Base-by-base conservation (phyloP, 139 green algal species). In the Prasinococcaceae sp. region DNA sequence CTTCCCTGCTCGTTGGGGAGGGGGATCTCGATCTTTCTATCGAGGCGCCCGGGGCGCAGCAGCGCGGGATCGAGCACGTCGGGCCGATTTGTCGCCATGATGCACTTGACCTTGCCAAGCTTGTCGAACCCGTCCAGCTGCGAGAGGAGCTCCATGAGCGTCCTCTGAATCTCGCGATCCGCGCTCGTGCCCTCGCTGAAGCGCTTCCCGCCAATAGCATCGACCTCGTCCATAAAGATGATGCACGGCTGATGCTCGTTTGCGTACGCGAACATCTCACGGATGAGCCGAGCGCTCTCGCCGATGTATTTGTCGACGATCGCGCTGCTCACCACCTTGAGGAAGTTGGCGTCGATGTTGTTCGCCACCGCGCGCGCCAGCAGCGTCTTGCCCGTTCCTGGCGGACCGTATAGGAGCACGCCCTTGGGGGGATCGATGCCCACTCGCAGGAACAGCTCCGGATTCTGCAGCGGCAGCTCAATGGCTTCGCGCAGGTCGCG, bases 221-320 rank as follows among this genome's bases (percentile, higher is more conserved):
- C 92, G 42, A 99, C 90, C 59, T 76, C 68, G 39, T 76, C 68
- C 68, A 76, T 76, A 30, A 76, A 76, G 53, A 76, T 76, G 55
- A 76, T 69, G 53, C 68, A 76, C 37, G 68, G 68, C 61, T 69
- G 53, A 72, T 96, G 88, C 52, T 94, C 88, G 12, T 74, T 61
- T 1, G 88, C 88, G 51, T 95, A 92, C 24, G 79, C 84, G 69
- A 98, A 99, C 92, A 98, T 97, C 71, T 99, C 92, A 1, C 90
- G 70, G 40, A 98, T 94, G 27, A 99, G 79, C 9, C 88, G 79
- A 2, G 92, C 92, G 1, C 60, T 83, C 75, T 98, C 92, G 12
- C 92, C 92, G 65, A 98, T 99, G 78, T 96, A 98, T 73, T 99
- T 98, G 77, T 97, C 87, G 33, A 98, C 90, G 46, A 97, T 94